Conservation (phyloP, 169 alveolate genomes). For the Eimeria acervulina region DNA sequence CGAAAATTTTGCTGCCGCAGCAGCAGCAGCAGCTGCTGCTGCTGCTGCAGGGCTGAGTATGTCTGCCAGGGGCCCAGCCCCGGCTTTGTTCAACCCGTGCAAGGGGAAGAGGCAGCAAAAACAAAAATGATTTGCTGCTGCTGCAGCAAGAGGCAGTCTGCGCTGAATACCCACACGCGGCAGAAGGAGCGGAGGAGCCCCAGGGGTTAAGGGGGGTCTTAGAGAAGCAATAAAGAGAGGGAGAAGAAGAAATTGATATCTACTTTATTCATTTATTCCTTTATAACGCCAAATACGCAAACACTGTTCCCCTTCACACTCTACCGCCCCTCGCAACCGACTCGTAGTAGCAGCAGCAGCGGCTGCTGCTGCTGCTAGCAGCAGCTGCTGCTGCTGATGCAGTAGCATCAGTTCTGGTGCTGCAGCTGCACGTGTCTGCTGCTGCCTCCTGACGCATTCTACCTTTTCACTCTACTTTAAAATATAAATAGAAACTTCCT, state of each 20-base stretch:
- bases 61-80: constrained; percentile 50
- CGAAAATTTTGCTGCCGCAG: neutral
- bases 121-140: constrained; percentile 2
- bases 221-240: neutral
- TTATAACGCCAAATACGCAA: constrained; percentile 26
- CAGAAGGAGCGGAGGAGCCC: constrained; percentile 20
- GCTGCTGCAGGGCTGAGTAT: constrained; percentile 31
- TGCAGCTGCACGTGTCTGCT: constrained; percentile 20
- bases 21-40: constrained; percentile 61
- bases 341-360: constrained; percentile 67
- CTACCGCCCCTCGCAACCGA: constrained; percentile 60
- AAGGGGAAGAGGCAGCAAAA: neutral
- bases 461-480: neutral
- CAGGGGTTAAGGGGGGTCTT: neutral
- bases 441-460: neutral
- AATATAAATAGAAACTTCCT: neutral
- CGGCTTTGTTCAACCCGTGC: neutral
- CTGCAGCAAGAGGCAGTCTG: constrained; percentile 30
- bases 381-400: constrained; percentile 52
- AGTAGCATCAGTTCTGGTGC: neutral
- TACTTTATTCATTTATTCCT: neutral
- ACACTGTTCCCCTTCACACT: neutral
- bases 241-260: neutral
- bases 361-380: constrained; percentile 47
- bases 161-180: constrained; percentile 28